A percentile compares a stretch with the other conserved stretches of the same genome.
These are phyloP conservation scores for Malassezia vespertilionis DNA, from an alignment of 1,284 basidiomycete species.

Conservation along the genomic window DNA sequence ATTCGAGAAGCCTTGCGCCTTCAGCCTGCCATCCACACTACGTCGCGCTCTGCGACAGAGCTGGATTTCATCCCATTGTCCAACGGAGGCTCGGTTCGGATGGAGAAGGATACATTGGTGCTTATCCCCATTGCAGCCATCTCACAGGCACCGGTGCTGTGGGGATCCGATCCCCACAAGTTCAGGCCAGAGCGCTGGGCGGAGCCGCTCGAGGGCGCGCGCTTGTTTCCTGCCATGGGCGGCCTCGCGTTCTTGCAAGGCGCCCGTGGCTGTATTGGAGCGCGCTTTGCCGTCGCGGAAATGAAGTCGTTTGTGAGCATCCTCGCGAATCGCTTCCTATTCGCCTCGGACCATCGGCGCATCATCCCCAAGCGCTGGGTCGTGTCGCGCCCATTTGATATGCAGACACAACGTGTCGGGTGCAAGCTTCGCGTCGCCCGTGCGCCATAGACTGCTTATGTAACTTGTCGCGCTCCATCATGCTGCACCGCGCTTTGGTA, in stretches of 20 bases:
- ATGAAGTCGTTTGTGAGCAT: constrained; percentile 35
- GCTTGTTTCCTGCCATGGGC: constrained; percentile 21
- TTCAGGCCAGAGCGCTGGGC: constrained; percentile 39
- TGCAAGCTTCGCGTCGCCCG: constrained; percentile 8
- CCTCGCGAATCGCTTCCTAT: constrained; percentile 26
- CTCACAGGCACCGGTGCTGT: constrained; percentile 16
- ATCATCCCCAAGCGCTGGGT: constrained; percentile 14
- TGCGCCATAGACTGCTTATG: not conserved
- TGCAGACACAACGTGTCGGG: not conserved
- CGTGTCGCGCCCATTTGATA: constrained; percentile 13
- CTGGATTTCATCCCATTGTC: constrained; percentile 30
- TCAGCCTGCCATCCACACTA: constrained; percentile 26
- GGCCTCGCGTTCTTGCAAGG: constrained; percentile 37
- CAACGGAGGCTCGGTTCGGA: constrained; percentile 20
- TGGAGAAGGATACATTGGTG: constrained; percentile 24
- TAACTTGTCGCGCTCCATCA: not conserved
- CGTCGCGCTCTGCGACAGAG: constrained; percentile 22
- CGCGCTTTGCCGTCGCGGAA: constrained; percentile 29
- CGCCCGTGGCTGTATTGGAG: constrained; percentile 36
- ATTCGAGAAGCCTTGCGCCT: constrained; percentile 33
- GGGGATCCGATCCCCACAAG: constrained; percentile 28
- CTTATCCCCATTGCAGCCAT: constrained; percentile 28
- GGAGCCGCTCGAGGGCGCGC: constrained; percentile 17
- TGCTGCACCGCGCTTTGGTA: not conserved
- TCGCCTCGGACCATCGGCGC: constrained; percentile 16